Conservation (phyloP, 768 basidiomycete species). For the Mycena rebaudengoi region DNA sequence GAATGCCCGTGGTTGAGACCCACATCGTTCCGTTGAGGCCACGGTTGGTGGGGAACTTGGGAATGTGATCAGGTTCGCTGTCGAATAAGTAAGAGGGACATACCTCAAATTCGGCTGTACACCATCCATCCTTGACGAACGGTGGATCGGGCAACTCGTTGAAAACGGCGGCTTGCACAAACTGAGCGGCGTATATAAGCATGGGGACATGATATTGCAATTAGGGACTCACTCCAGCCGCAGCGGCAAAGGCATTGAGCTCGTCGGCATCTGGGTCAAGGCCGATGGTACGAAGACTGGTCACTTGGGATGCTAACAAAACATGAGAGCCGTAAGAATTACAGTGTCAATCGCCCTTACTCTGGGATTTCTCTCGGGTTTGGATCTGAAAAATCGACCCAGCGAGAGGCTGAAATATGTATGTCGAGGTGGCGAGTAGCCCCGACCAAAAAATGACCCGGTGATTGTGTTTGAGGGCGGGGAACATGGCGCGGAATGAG, state of each 20-base stretch:
- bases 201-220: neutral
- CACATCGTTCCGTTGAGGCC: constrained; percentile 50
- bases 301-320: constrained; percentile 47
- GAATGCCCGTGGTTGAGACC: constrained; percentile 49
- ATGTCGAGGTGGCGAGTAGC: constrained; percentile 52
- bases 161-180: constrained; percentile 36
- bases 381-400: constrained; percentile 51
- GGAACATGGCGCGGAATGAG: constrained; percentile 50
- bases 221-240: constrained; percentile 65
- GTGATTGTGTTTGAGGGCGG: constrained; percentile 61
- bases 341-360: neutral
- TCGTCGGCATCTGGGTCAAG: constrained; percentile 53
- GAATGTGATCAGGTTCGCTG: neutral
- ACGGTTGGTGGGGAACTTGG: constrained; percentile 40
- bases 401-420: constrained; percentile 66
- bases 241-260: constrained; percentile 64
- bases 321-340: neutral
- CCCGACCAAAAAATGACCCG: constrained; percentile 62
- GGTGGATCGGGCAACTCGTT: constrained; percentile 51
- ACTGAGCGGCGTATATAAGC: neutral
- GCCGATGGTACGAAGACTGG: constrained; percentile 51
- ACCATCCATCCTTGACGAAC: constrained; percentile 49
- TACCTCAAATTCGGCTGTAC: constrained; percentile 43
- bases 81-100: neutral
- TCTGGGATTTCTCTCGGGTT: constrained; percentile 28